phyloP scores from a whole-genome alignment of 2,329 filamentous ascomycete species.

The Claviceps purpurea region DNA sequence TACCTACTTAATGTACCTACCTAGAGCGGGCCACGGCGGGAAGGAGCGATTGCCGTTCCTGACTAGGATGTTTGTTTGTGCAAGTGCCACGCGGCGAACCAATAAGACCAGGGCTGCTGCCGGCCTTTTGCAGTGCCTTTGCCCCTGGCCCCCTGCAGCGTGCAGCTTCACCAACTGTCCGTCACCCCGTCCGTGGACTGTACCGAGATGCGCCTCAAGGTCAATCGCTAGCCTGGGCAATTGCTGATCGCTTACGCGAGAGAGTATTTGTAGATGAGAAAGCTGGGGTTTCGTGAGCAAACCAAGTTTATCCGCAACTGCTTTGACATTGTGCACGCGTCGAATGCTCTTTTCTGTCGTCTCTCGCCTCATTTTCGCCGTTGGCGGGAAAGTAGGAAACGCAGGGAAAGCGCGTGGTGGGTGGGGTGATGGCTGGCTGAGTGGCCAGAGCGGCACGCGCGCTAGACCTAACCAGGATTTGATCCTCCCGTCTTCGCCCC shows the following conservation, averaged over 20 bases:
- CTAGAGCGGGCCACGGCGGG: neutral
- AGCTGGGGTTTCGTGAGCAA: too few species aligned
- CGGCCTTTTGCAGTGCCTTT: neutral
- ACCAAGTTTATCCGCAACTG: too few species aligned
- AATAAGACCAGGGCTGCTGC: neutral
- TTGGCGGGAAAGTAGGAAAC: neutral
- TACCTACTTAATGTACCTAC: too few species aligned
- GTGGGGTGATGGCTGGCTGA: neutral
- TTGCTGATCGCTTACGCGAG: too few species aligned
- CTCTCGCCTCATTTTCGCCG: too few species aligned
- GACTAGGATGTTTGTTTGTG: slow-evolving; percentile 6
- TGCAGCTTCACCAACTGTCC: neutral
- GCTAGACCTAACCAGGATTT: neutral
- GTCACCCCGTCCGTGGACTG: too few species aligned
- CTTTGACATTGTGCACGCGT: too few species aligned
- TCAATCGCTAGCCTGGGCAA: too few species aligned
- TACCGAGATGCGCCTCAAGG: too few species aligned
- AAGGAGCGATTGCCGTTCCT: slow-evolving; percentile 4
- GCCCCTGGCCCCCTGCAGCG: neutral
- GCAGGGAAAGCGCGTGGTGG: neutral
- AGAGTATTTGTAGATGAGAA: too few species aligned
- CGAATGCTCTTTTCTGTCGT: too few species aligned
- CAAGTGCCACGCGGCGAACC: neutral
- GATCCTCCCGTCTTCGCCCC: neutral
- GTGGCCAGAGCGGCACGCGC: neutral